These are phyloP conservation scores for Lathyrus oleraceus DNA, from an alignment of 306 rosid species.

Conservation along the genomic window DNA sequence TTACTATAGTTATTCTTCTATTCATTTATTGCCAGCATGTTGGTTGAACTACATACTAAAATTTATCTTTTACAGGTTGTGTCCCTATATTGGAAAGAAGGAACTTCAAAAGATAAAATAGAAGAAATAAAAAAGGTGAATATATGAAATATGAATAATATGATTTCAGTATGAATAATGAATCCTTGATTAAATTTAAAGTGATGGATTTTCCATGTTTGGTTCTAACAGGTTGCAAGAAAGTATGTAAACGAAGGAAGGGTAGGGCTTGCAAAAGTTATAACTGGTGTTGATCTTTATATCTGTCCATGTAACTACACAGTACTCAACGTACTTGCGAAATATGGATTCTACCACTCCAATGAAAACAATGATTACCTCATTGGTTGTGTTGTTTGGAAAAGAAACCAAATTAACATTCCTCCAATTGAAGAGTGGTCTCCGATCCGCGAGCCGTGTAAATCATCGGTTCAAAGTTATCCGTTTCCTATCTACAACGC, in stretches of 20 bases:
- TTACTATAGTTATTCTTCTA: too few relatives aligned
- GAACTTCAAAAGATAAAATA: background rate
- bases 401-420: background rate
- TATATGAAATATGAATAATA: too few relatives aligned
- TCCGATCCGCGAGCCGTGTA: background rate
- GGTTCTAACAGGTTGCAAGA: background rate
- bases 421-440: background rate
- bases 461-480: background rate
- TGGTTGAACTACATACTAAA: too few relatives aligned
- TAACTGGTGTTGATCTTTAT: background rate
- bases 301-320: background rate
- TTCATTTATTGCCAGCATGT: background rate
- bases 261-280: background rate
- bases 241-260: background rate
- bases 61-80: background rate
- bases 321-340: background rate
- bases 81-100: background rate
- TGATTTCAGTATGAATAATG: background rate
- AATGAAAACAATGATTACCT: background rate
- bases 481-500: background rate
- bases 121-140: background rate
- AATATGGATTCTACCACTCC: background rate
- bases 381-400: slow-evolving; percentile 6
- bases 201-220: background rate
- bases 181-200: background rate